A percentile compares a stretch with the other conserved stretches of the same genome.
Evolutionary conservation across 108 stramenopile species (phyloP).

Genomic region (Mediolabrus comicus): DNA sequence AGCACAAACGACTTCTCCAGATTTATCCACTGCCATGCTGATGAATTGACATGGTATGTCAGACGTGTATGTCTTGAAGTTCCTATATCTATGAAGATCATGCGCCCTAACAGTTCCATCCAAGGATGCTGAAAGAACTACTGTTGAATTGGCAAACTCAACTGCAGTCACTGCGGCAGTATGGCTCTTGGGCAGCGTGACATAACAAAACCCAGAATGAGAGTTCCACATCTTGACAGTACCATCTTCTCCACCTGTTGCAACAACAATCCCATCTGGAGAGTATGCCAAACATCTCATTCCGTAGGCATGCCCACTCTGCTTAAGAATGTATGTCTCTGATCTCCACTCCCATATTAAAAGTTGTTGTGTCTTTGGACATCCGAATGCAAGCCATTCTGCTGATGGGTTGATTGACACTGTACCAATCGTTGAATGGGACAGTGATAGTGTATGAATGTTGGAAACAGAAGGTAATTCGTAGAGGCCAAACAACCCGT

Average conservation of each 20-base stretch:
- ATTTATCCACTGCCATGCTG: constrained; percentile 92
- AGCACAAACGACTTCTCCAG: constrained; percentile 93
- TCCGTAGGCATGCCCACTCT: constrained; percentile 96
- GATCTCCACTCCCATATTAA: constrained; percentile 99
- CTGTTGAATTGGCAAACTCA: constrained; percentile 86
- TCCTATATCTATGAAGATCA: constrained; percentile 95
- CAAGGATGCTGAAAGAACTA: constrained; percentile 89
- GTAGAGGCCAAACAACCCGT: constrained; percentile 95
- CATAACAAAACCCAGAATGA: constrained; percentile 95
- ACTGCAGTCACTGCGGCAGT: constrained; percentile 93
- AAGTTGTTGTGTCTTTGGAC: constrained; percentile 90
- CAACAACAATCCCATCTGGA: constrained; percentile 90
- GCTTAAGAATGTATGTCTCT: constrained; percentile 98
- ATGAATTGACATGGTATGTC: constrained; percentile 93
- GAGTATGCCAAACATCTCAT: constrained; percentile 93
- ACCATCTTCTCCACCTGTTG: constrained; percentile 97
- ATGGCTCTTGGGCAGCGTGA: constrained; percentile 92
- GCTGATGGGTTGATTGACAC: constrained; percentile 88
- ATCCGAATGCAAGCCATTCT: constrained; percentile 97
- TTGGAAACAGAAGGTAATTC: constrained; percentile 89
- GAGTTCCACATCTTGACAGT: constrained; percentile 98
- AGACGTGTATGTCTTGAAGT: constrained; percentile 92
- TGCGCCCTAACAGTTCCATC: constrained; percentile 98
- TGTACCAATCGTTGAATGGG: constrained; percentile 67
- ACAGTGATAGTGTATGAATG: constrained; percentile 88